Base-by-base conservation (phyloP, 164 flowering plant species). In the Stephania japonica region DNA sequence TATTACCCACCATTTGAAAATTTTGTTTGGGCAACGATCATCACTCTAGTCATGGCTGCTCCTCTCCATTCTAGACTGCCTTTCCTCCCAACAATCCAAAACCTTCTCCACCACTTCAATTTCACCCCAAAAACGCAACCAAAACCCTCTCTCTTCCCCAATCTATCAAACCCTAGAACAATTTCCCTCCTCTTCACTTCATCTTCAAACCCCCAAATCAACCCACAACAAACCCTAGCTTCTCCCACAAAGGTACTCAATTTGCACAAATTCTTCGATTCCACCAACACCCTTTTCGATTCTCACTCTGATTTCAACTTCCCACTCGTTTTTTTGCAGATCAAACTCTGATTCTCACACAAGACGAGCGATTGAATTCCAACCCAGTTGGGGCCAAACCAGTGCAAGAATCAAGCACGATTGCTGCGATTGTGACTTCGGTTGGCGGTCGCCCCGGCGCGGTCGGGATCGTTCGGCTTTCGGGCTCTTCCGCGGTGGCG, bases 341-440 rank as follows among this genome's bases (percentile, higher is more conserved):
- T 26, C 78, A 67, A 26, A 75, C 78, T 2, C 67, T 80, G 11
- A 67, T 88, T 73, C 76, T 84, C 23, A 77, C 77, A 12, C 78
- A 70, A 70, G 89, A 85, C 70, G 89, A 90, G 77, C 80, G 89
- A 11, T 69, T 85, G 63, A 73, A 66, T 26, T 65, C 47, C 6
- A 72, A 49, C 43, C 42, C 70, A 25, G 27, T 70, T 26, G 61
- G 21, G 18, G 70, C 25, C 0, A 77, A 70, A 10, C 42, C 66
- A 7, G 10, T 68, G 14, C 82, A 64, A 71, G 49, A 26, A 50
- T 64, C 83, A 18, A 85, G 79, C 76, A 92, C 99, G 0, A 95
- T 95, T 83, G 99, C 94, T 0, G 96, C 99, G 56, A 91, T 95
- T 73, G 97, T 95, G 4, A 95, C 99, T 65, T 87, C 97, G 7